These are phyloP conservation scores for Chalara sp. DNA, from an alignment of 2,329 filamentous ascomycete genomes.

Conservation along the genomic window DNA sequence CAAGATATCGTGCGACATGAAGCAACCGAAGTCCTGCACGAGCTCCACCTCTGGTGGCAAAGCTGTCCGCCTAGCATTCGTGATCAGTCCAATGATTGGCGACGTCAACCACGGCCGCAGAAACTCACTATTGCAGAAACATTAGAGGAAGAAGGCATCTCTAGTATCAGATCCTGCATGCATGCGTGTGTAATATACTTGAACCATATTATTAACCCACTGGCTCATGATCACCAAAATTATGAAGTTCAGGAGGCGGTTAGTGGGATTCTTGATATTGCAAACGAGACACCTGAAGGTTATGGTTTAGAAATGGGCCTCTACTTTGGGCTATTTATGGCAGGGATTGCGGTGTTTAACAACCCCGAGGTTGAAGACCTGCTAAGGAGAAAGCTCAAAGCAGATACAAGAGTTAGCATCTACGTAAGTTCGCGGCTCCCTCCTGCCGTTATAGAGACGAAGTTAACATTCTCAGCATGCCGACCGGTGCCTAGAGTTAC, in stretches of 20 bases:
- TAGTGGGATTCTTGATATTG: conserved; percentile 21
- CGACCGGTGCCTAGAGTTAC: conserved; percentile 21
- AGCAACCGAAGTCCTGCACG: conserved; percentile 12
- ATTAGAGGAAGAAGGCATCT: conserved; percentile 23
- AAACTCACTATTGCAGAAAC: conserved; percentile 23
- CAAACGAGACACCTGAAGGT: conserved; percentile 22
- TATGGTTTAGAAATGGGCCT: conserved; percentile 26
- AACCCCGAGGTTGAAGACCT: conserved; percentile 19
- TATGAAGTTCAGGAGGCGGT: conserved; percentile 20
- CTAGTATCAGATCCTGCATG: conserved; percentile 23
- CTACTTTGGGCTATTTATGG: conserved; percentile 26
- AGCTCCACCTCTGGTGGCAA: conserved; percentile 22
- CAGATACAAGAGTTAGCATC: conserved; percentile 21
- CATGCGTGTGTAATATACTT: conserved; percentile 23
- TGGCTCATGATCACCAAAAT: conserved; percentile 13
- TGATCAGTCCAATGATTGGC: conserved; percentile 23
- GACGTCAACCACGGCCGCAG: conserved; percentile 15
- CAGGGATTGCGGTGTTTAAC: conserved; percentile 22
- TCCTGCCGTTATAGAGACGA: too few species aligned
- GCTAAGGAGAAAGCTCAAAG: conserved; percentile 20
- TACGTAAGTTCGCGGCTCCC: conserved; percentile 16
- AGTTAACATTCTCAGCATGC: conserved; percentile 16
- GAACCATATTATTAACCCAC: conserved; percentile 22
- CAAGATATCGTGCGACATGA: conserved; percentile 11
- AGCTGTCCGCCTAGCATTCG: conserved; percentile 16